Base-by-base conservation (phyloP, 192 early-diverging fungal genomes). In the Coemansia sp. region DNA sequence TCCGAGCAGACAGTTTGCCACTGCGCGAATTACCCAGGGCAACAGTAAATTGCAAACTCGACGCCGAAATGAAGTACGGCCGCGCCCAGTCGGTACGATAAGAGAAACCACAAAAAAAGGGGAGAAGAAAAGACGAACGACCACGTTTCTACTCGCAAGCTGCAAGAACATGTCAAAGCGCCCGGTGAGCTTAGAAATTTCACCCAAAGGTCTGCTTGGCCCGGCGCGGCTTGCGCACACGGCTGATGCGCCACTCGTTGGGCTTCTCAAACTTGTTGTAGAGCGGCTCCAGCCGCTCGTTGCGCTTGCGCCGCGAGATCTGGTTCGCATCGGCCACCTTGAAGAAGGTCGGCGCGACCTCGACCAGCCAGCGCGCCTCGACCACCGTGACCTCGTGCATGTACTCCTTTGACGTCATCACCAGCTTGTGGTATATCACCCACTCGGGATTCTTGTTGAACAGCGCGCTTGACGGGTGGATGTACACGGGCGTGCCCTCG, bases 311-410 rank as follows among this genome's bases (percentile, higher is more conserved):
- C 26, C 93, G 89, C 27, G 85, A 88, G 30, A 99, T 90, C 63
- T 90, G 92, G 78, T 94, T 95, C 0, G 89, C 87, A 69, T 99
- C 97, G 27, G 91, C 90, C 32, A 88, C 82, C 72, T 90, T 89
- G 78, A 96, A 99, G 78, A 96, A 98, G n/a, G 86, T 95, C 20
- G 97, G 97, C 12, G 93, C 95, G n/a, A 91, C 90, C 64, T 99
- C 94, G 2, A 92, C 94, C 50, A 99, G 68, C 96, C 96, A 97
- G 30, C 87, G 85, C 4, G 86, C 84, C 52, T 99, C 94, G 0
- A 99, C 92, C 2, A 93, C 87, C 0, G 94, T 97, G 5, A 94
- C 93, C 65, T 91, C 93, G 57, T 90, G 96, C 96, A 99, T 99
- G 46, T 95, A 99, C 81, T 99, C 96, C 70, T 97, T 99, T 30